Evolutionary conservation across 768 basidiomycete species (phyloP).

Genomic region (Amanita exitialis): DNA sequence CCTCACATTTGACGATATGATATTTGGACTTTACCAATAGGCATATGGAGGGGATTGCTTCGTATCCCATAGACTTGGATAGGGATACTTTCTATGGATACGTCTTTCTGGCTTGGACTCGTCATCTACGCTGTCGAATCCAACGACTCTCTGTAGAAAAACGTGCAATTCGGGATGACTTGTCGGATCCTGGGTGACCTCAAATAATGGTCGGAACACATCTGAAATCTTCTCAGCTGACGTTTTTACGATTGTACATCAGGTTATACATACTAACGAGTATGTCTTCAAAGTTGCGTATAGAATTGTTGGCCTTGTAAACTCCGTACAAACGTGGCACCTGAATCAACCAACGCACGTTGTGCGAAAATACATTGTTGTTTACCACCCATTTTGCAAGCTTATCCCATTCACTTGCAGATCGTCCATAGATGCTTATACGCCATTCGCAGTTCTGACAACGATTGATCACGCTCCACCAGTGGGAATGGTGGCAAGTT

Average conservation of each 20-base stretch:
- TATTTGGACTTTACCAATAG: conserved; percentile 57
- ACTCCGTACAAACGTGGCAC: conserved; percentile 91
- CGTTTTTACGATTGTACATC: neutral
- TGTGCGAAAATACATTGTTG: conserved; percentile 91
- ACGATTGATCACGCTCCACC: neutral
- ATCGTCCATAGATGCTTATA: conserved; percentile 88
- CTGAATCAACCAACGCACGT: conserved; percentile 97
- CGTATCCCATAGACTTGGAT: conserved; percentile 83
- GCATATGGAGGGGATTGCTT: conserved; percentile 88
- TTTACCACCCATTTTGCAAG: conserved; percentile 94
- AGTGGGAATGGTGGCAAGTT: neutral
- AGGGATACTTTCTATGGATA: conserved; percentile 90
- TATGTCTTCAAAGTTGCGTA: conserved; percentile 86
- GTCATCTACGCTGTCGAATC: conserved; percentile 98
- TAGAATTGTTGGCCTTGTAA: conserved; percentile 80
- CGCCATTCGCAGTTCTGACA: conserved; percentile 92
- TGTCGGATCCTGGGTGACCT: conserved; percentile 86
- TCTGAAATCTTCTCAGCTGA: conserved; percentile 35
- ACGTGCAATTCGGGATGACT: conserved; percentile 92
- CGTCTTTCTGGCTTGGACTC: conserved; percentile 91
- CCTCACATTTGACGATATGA: neutral
- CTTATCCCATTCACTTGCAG: conserved; percentile 89
- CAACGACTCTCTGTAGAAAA: conserved; percentile 90
- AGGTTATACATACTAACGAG: conserved; percentile 58
- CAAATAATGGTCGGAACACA: conserved; percentile 87